Evolutionary conservation across 768 basidiomycete genomes (phyloP), one percentile per base, ranked within the genome.

Genomic region (Mycena amicta): DNA sequence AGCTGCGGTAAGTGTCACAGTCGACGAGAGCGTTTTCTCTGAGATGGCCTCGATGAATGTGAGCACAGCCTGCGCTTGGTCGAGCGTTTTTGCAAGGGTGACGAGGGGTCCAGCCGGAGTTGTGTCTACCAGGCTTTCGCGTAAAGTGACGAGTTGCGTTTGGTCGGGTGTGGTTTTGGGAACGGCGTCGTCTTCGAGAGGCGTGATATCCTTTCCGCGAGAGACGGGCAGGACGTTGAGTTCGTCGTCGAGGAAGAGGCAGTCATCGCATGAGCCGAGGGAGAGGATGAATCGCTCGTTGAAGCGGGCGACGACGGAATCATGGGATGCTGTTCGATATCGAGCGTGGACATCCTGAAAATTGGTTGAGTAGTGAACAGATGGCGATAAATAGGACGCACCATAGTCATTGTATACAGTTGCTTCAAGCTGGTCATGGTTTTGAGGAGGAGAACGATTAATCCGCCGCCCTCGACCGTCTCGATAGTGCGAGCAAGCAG

Each of bases 211-310:
- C 75, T 98, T 98, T 39, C 92, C 96, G 27, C 88, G 88, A 3
- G 95, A 98, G 22, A 99, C 87, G 3, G 97, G 97, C 5, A 99
- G 84, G 13, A 98, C 95, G 70, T 98, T 98, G 43, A 99, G 85
- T 72, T 99, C 97, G 68, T 99, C 97, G 68, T 99, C 97, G 50
- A 99, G 83, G 25, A 98, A 87, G 1, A 99, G 80, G 67, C 96
- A 98, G 69, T 96, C 93, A 6, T 88, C 80, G 68, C 93, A 98
- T 18, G 93, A 90, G 23, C 94, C 94, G 20, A 99, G 86, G 20
- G 97, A 99, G 18, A 99, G 83, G 67, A 99, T 98, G 75, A 99
- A 99, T 12, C 97, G 90, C 71, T 99, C 97, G 74, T 99, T 99
- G 79, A 99, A 99, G 26, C 97, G 86, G 0, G 97, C 93, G n/a